Conservation (phyloP, 1,284 basidiomycete species). For the Sporisorium sorghi region DNA sequence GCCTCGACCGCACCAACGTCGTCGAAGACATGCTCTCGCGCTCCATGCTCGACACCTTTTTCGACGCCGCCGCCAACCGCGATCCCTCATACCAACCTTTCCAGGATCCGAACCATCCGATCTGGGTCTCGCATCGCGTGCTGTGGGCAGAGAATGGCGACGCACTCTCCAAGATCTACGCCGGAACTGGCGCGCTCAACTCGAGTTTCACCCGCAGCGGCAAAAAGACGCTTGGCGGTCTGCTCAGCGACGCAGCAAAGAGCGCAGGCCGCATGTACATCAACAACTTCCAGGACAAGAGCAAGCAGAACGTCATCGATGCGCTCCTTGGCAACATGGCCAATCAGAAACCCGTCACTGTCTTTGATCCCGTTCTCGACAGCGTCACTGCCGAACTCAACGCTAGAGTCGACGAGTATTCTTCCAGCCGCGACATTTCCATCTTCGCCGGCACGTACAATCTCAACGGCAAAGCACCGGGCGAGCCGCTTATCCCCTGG, state of each 20-base stretch:
- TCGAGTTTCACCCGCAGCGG: slow-evolving; percentile 94
- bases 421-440: slow-evolving; percentile 78
- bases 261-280: slow-evolving; percentile 83
- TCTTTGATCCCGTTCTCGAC: slow-evolving; percentile 94
- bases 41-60: slow-evolving; percentile 54
- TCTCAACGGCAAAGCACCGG: slow-evolving; percentile 85
- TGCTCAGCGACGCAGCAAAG: slow-evolving; percentile 92
- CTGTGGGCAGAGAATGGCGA: slow-evolving; percentile 80
- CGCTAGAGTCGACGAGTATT: slow-evolving; percentile 81
- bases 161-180: slow-evolving; percentile 79
- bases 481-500: slow-evolving; percentile 87
- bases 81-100: slow-evolving; percentile 39
- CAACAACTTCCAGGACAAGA: slow-evolving; percentile 96
- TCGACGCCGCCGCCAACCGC: slow-evolving; percentile 41
- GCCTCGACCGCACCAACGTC: slow-evolving; percentile 97
- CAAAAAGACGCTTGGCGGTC: slow-evolving; percentile 78
- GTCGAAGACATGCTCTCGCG: slow-evolving; percentile 78
- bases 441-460: slow-evolving; percentile 96
- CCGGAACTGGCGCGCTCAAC: slow-evolving; percentile 94
- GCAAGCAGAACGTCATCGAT: slow-evolving; percentile 93
- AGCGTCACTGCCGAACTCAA: slow-evolving; percentile 76
- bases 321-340: slow-evolving; percentile 93
- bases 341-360: slow-evolving; percentile 85
- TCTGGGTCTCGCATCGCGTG: slow-evolving; percentile 90
- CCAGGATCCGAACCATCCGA: slow-evolving; percentile 64